These are phyloP conservation scores for Cephaloascus albidus DNA, from an alignment of 805 yeast species.

Conservation along the genomic window DNA sequence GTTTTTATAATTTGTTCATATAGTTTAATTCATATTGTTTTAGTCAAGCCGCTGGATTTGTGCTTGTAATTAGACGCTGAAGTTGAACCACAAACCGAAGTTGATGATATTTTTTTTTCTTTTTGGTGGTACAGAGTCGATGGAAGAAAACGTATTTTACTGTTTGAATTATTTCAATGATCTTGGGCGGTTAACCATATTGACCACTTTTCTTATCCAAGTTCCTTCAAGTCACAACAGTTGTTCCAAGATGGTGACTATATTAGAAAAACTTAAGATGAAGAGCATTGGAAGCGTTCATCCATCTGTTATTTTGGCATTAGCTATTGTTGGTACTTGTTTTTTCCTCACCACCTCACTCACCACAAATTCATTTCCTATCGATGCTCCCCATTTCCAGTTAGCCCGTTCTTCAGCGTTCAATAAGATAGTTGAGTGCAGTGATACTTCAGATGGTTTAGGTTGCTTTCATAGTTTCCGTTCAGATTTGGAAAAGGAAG, in stretches of 20 bases:
- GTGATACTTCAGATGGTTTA: slow-evolving; percentile 10
- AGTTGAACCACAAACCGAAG: background rate
- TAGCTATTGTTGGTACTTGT: background rate
- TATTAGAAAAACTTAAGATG: background rate
- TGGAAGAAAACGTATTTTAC: too few species aligned
- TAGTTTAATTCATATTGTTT: background rate
- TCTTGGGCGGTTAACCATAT: too few species aligned
- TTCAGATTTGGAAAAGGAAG: slow-evolving; percentile 4
- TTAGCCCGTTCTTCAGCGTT: slow-evolving; percentile 5
- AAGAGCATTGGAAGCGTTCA: background rate
- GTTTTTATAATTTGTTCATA: background rate
- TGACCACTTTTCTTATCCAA: too few species aligned
- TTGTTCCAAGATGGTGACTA: background rate
- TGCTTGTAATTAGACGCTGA: background rate
- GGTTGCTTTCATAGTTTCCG: slow-evolving; percentile 9
- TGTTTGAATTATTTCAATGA: too few species aligned
- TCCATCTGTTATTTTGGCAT: background rate
- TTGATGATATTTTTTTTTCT: too few species aligned
- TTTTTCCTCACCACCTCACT: background rate
- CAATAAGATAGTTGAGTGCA: slow-evolving; percentile 8
- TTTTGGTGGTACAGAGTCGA: too few species aligned
- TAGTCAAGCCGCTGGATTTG: background rate
- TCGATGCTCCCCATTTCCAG: slow-evolving; percentile 2
- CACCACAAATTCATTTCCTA: background rate
- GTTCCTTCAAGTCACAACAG: background rate